phyloP scores from a whole-genome alignment of 1,139 yeast species.

The Yamadazyma triangularis region DNA sequence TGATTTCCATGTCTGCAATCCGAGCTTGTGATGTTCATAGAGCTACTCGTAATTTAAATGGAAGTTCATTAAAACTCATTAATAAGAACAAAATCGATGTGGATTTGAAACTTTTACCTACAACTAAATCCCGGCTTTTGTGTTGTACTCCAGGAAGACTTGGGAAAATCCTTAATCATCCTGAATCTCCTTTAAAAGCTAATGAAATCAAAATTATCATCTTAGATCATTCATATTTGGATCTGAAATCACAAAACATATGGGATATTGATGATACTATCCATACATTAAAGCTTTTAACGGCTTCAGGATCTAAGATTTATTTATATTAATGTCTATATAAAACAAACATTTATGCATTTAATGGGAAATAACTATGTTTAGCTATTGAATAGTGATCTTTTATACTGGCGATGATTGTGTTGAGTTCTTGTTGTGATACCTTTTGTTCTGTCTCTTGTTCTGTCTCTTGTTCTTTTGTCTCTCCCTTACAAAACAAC shows the following conservation, averaged over 20 bases:
- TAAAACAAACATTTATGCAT: conserved; percentile 6
- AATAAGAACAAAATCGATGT: conserved; percentile 60
- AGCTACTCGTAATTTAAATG: conserved; percentile 49
- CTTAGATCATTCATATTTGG: conserved; percentile 63
- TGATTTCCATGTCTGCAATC: conserved; percentile 64
- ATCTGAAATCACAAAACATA: conserved; percentile 56
- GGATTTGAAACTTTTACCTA: conserved; percentile 49
- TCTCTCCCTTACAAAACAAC: not conserved
- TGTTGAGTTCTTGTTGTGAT: conserved; percentile 11
- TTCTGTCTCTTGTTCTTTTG: not conserved
- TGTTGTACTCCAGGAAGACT: conserved; percentile 69
- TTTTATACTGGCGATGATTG: conserved; percentile 19
- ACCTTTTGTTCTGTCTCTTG: not conserved
- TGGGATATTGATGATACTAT: conserved; percentile 56
- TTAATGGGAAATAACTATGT: conserved; percentile 29
- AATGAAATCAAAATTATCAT: conserved; percentile 53
- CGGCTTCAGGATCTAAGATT: conserved; percentile 42
- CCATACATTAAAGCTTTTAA: conserved; percentile 35
- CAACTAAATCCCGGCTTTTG: conserved; percentile 49
- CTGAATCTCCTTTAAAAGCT: conserved; percentile 34
- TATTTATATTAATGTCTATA: conserved; percentile 37
- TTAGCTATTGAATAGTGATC: conserved; percentile 29
- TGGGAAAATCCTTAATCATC: conserved; percentile 39
- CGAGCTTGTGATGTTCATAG: conserved; percentile 72
- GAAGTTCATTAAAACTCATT: conserved; percentile 61